Evolutionary conservation across 345 rosid species (phyloP).

Genomic region (Eucalyptus leucophloia): DNA sequence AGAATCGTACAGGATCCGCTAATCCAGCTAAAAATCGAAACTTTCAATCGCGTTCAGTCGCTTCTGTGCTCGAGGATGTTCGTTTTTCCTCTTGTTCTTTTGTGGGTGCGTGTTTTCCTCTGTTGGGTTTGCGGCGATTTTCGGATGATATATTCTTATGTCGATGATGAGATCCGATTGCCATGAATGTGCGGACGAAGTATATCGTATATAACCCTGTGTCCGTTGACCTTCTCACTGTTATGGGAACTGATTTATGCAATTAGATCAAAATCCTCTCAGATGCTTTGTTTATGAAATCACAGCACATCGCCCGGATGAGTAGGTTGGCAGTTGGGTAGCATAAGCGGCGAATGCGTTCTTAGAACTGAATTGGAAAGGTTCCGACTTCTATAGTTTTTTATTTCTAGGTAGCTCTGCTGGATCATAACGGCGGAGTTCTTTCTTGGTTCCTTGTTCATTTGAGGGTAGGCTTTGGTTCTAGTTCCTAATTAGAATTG

Average conservation of each 20-base stretch:
- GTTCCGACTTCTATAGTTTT: not conserved
- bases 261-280: not conserved
- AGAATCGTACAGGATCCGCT: not conserved
- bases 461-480: not conserved
- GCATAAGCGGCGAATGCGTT: not conserved
- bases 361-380: not conserved
- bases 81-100: not conserved
- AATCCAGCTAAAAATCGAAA: not conserved
- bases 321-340: not conserved
- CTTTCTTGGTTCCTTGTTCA: not conserved
- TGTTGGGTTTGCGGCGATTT: not conserved
- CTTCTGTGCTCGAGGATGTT: not conserved
- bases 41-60: not conserved
- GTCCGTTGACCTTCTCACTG: not conserved
- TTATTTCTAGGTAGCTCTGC: not conserved
- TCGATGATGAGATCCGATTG: not conserved
- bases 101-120: not conserved
- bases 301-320: not conserved
- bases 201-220: not conserved
- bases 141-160: not conserved
- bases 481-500: not conserved
- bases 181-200: not conserved
- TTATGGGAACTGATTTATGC: not conserved
- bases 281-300: not conserved
- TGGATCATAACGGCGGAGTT: not conserved